These are phyloP conservation scores for Globisporangium irregulare DNA, from an alignment of 352 stramenopile species.

Conservation along the genomic window DNA sequence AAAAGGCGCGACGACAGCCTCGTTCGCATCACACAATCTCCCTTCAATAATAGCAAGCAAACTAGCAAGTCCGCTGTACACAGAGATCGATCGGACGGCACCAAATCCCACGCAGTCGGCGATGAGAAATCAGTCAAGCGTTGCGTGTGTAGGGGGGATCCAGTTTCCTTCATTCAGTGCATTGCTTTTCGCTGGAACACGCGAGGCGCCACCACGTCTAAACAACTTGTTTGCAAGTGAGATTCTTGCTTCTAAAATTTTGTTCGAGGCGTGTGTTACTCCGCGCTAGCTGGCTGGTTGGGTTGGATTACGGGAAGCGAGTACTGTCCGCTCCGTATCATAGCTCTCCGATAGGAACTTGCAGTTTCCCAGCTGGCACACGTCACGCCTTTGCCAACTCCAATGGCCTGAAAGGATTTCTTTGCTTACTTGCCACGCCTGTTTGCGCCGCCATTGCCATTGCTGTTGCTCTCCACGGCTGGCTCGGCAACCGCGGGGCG, in stretches of 20 bases:
- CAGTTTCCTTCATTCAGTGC: not conserved
- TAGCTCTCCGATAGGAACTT: not conserved
- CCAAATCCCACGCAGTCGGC: not conserved
- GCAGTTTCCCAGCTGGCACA: not conserved
- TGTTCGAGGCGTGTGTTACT: not conserved
- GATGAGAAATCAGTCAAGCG: not conserved
- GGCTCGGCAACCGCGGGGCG: not conserved
- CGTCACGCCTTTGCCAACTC: not conserved
- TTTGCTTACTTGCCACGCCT: not conserved
- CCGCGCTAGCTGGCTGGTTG: not conserved
- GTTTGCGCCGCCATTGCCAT: not conserved
- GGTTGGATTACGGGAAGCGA: not conserved
- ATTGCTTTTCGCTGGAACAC: not conserved
- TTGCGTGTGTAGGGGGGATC: not conserved
- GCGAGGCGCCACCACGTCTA: not conserved
- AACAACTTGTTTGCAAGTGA: not conserved
- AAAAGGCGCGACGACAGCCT: constrained; percentile 8
- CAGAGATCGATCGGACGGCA: not conserved
- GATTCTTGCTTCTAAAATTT: not conserved
- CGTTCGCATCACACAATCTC: not conserved
- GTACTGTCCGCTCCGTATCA: not conserved
- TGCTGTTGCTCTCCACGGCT: not conserved
- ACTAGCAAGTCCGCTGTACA: not conserved
- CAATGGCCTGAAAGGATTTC: not conserved
- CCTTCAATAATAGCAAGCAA: constrained; percentile 1